phyloP scores from a whole-genome alignment of 345 rosid species.

The Capsella bursapastoris region DNA sequence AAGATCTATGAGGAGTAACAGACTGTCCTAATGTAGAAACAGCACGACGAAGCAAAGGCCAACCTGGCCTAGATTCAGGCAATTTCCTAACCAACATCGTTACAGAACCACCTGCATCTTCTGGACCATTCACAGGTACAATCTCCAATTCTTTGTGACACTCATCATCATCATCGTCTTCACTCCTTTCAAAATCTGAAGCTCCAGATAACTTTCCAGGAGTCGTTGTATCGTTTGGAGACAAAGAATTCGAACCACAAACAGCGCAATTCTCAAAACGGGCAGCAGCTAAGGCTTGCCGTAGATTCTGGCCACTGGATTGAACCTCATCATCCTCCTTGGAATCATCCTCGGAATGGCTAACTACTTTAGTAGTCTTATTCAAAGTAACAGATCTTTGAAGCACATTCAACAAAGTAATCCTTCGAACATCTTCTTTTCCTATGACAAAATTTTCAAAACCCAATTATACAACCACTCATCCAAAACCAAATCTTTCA shows the following conservation, averaged over 20 bases:
- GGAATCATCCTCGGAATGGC: constrained; percentile 33
- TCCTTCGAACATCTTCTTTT: constrained; percentile 50
- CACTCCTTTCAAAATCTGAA: constrained; percentile 14
- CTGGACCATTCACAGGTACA: constrained; percentile 53
- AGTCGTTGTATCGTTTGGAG: constrained; percentile 27
- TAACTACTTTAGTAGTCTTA: constrained; percentile 56
- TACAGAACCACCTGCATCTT: constrained; percentile 49
- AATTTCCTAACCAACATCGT: constrained; percentile 51
- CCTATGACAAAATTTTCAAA: constrained; percentile 48
- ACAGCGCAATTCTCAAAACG: constrained; percentile 57
- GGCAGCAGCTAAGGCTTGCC: constrained; percentile 53
- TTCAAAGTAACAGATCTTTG: constrained; percentile 56
- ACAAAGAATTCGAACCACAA: constrained; percentile 53
- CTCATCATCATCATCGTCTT: constrained; percentile 38
- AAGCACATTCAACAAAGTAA: constrained; percentile 58
- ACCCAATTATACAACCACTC: background rate
- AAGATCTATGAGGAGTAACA: constrained; percentile 43
- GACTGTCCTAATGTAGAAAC: constrained; percentile 42
- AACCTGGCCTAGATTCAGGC: constrained; percentile 75
- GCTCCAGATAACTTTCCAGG: constrained; percentile 20
- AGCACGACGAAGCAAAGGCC: constrained; percentile 79
- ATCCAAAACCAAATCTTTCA: background rate
- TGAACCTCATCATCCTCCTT: constrained; percentile 34
- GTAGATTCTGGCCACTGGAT: constrained; percentile 45
- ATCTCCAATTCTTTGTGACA: constrained; percentile 58